Conservation (phyloP, 139 green algal genomes). For the Trebouxia sp. region DNA sequence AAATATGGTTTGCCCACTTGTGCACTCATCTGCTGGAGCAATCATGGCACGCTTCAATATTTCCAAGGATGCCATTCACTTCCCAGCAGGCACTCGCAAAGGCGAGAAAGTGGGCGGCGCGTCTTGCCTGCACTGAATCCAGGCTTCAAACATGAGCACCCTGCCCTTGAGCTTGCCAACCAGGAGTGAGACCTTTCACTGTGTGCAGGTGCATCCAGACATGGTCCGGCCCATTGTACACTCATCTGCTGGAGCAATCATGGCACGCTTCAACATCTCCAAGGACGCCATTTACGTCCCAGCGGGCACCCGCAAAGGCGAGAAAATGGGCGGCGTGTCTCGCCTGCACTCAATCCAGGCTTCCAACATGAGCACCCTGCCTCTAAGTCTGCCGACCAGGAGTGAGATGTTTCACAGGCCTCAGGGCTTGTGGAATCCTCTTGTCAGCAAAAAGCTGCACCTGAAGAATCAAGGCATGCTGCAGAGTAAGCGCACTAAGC, state of each 20-base stretch:
- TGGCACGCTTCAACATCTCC: conserved; percentile 40
- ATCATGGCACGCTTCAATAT: conserved; percentile 39
- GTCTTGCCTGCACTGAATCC: conserved; percentile 41
- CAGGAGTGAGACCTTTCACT: conserved; percentile 34
- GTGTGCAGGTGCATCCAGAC: conserved; percentile 11
- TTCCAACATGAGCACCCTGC: conserved; percentile 46
- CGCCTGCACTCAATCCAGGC: conserved; percentile 49
- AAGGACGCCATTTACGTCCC: conserved; percentile 30
- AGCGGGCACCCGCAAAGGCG: background rate
- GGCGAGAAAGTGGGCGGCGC: background rate
- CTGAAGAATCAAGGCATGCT: background rate
- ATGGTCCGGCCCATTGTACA: background rate
- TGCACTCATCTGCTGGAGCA: background rate
- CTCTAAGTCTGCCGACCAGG: background rate
- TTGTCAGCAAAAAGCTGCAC: background rate
- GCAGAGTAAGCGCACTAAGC: background rate
- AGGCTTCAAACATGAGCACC: conserved; percentile 51
- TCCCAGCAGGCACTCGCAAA: background rate
- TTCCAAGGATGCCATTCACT: conserved; percentile 33
- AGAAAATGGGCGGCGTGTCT: background rate
- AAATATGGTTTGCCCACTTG: background rate
- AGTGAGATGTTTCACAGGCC: conserved; percentile 33
- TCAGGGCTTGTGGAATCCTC: background rate
- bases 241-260: background rate
- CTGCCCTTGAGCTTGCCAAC: background rate